A percentile compares a stretch with the other conserved stretches of the same genome.
These are phyloP conservation scores for Rhododendron molle DNA, from an alignment of 148 eudicot genomes.

Conservation along the genomic window DNA sequence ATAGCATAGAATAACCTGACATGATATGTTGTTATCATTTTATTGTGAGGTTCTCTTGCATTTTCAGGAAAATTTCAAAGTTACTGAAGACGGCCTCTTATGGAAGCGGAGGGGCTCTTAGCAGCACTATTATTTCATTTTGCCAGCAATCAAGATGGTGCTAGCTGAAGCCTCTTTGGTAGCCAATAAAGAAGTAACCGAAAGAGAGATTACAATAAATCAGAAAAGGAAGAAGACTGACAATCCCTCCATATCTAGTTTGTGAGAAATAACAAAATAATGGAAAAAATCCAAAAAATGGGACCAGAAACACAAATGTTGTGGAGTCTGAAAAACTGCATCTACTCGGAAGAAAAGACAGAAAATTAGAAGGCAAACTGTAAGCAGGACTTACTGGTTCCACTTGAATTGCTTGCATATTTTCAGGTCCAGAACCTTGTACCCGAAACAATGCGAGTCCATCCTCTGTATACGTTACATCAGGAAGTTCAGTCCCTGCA, in stretches of 20 bases:
- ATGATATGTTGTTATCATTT: neutral
- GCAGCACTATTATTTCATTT: neutral
- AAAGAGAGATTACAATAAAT: neutral
- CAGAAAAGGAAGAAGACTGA: neutral
- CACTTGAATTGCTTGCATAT: conserved; percentile 97
- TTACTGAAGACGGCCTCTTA: neutral
- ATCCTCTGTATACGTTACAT: conserved; percentile 64
- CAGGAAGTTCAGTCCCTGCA: conserved; percentile 56
- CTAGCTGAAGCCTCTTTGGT: neutral
- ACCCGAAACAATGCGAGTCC: conserved; percentile 71
- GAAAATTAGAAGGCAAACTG: conserved; percentile 4
- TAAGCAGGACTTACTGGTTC: conserved; percentile 47
- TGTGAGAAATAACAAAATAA: neutral
- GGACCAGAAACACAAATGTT: neutral
- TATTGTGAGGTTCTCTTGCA: neutral
- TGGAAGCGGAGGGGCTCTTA: neutral
- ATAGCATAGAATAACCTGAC: neutral
- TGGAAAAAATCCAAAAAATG: neutral
- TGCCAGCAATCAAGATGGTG: neutral
- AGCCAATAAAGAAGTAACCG: neutral
- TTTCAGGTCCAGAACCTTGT: conserved; percentile 87
- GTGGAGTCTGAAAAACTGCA: neutral
- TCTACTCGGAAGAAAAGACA: neutral
- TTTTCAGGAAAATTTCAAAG: neutral
- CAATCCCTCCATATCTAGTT: neutral